Percentiles rank a stretch among this genome's conserved stretches.
phyloP scores from a whole-genome alignment of 2,329 filamentous ascomycete species.

The Neofusicoccum cordaticola region DNA sequence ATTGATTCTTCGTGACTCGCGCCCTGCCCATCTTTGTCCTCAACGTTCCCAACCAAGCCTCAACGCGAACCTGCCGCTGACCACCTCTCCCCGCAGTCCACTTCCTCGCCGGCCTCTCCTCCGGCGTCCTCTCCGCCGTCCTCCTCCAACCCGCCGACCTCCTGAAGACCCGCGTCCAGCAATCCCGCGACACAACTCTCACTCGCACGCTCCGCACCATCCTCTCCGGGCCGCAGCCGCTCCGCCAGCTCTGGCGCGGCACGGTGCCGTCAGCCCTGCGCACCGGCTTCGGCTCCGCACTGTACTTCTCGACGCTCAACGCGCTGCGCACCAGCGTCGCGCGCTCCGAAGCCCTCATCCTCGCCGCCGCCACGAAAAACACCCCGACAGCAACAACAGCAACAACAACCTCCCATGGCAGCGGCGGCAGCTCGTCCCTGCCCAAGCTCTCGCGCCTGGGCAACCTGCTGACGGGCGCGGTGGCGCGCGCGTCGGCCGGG shows the following conservation, averaged over 20 bases:
- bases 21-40: background rate
- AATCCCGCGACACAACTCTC: conserved; percentile 70
- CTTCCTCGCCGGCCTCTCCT: conserved; percentile 83
- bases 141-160: conserved; percentile 93
- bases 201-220: conserved; percentile 67
- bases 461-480: conserved; percentile 81
- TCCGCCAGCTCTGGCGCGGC: conserved; percentile 83
- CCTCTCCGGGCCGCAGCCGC: conserved; percentile 61
- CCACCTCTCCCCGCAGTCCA: conserved; percentile 53
- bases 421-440: conserved; percentile 62
- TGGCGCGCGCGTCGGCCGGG: conserved; percentile 80
- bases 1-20: background rate
- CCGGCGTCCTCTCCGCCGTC: conserved; percentile 82
- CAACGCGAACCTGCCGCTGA: background rate
- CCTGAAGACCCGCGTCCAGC: conserved; percentile 93
- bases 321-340: conserved; percentile 61
- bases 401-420: conserved; percentile 6
- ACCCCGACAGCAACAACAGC: conserved; percentile 19
- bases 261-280: conserved; percentile 89
- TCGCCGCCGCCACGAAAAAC: conserved; percentile 4
- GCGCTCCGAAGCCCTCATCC: background rate
- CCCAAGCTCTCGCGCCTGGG: conserved; percentile 79
- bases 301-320: conserved; percentile 92
- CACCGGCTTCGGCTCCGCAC: conserved; percentile 85
- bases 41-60: background rate